phyloP scores from a whole-genome alignment of 495 filamentous ascomycete genomes.

The Tirmania nivea region DNA sequence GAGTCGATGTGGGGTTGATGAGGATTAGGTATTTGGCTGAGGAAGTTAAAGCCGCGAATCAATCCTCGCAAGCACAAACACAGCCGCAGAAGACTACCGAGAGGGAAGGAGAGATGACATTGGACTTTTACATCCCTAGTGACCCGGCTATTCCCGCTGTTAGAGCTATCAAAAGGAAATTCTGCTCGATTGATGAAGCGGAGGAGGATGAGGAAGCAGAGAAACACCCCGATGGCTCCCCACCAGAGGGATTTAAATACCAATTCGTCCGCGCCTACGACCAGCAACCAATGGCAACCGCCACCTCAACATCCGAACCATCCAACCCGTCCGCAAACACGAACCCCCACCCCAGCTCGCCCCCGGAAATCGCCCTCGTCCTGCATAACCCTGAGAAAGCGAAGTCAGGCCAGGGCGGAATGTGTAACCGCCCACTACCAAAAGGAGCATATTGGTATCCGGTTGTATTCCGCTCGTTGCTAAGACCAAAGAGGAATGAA shows the following conservation, averaged over 20 bases:
- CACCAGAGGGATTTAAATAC: constrained; percentile 31
- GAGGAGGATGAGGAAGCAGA: constrained; percentile 25
- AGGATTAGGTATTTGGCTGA: constrained; percentile 36
- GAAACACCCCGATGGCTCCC: constrained; percentile 35
- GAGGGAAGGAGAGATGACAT: not conserved
- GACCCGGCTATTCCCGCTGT: constrained; percentile 32
- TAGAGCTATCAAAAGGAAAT: constrained; percentile 43
- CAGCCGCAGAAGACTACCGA: not conserved
- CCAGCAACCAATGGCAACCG: constrained; percentile 31
- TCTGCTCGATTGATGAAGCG: constrained; percentile 43
- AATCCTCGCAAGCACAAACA: constrained; percentile 3
- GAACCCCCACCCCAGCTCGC: constrained; percentile 30
- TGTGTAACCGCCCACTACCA: constrained; percentile 20
- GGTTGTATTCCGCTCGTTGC: constrained; percentile 41
- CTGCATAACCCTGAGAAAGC: constrained; percentile 14
- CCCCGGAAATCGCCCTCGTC: constrained; percentile 27
- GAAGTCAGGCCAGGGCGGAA: not conserved
- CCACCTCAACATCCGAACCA: constrained; percentile 1
- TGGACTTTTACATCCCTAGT: constrained; percentile 47
- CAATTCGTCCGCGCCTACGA: constrained; percentile 50
- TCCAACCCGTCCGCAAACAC: not conserved
- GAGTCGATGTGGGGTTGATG: constrained; percentile 61
- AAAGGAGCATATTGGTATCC: constrained; percentile 82
- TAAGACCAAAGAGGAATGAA: constrained; percentile 34
- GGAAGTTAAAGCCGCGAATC: constrained; percentile 28